Percentiles rank a stretch among this genome's conserved stretches.
Conservation (phyloP, 768 basidiomycete genomes). For the Russula abietina region DNA sequence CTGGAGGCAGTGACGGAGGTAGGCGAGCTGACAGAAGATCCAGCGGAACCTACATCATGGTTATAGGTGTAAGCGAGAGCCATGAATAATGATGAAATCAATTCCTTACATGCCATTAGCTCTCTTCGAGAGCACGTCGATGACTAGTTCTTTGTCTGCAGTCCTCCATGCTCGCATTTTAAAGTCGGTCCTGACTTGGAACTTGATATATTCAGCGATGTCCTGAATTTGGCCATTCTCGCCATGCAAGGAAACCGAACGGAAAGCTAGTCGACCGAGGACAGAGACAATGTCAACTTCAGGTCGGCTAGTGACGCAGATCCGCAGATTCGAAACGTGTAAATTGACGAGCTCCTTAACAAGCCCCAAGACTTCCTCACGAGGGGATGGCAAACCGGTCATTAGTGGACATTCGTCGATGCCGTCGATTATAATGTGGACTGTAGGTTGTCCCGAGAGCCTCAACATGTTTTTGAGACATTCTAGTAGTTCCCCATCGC, state of each 20-base stretch:
- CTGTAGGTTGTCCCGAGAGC: not conserved
- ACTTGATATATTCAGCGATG: not conserved
- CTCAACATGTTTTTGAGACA: slow-evolving; percentile 4
- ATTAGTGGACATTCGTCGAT: slow-evolving; percentile 4
- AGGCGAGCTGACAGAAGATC: no score
- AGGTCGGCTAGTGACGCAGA: slow-evolving; percentile 4
- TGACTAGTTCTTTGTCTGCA: no score
- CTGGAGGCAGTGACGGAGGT: no score
- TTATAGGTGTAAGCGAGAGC: no score
- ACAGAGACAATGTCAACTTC: not conserved
- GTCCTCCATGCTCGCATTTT: no score
- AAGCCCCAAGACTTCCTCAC: not conserved
- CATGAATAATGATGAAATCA: no score
- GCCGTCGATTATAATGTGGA: slow-evolving; percentile 1
- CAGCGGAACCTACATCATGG: no score
- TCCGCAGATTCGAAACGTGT: not conserved
- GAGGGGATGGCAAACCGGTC: not conserved
- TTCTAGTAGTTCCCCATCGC: not conserved
- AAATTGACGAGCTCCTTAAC: not conserved
- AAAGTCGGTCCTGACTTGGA: no score
- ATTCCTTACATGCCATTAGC: no score
- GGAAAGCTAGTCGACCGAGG: not conserved
- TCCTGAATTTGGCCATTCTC: not conserved
- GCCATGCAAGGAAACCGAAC: not conserved
- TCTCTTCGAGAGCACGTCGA: no score